Evolutionary conservation across 2,329 filamentous ascomycete genomes (phyloP).

Genomic region (Diplodia scrobiculata): DNA sequence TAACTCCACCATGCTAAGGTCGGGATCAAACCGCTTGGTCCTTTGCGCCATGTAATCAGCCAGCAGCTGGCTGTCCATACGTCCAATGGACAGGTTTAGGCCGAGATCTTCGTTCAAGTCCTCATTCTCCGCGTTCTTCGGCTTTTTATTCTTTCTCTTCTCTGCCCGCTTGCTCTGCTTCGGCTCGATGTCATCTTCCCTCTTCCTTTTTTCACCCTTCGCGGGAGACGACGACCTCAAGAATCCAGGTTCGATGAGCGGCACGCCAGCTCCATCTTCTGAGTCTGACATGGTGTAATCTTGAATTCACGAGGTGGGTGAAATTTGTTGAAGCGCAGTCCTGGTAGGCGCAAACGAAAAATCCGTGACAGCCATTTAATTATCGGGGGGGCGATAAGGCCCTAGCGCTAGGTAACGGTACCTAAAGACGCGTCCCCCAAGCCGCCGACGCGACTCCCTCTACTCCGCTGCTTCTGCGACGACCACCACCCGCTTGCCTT

Average conservation of each 20-base stretch:
- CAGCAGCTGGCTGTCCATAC: slow-evolving; percentile 79
- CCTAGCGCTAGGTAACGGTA: neutral
- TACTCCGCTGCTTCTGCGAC: neutral
- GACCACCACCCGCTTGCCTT: neutral
- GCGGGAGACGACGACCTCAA: slow-evolving; percentile 38
- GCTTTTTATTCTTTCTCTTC: slow-evolving; percentile 60
- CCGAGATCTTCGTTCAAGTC: slow-evolving; percentile 53
- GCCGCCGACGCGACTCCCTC: slow-evolving; percentile 1
- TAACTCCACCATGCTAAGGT: slow-evolving; percentile 80
- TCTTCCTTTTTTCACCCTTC: slow-evolving; percentile 47
- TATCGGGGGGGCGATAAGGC: slow-evolving; percentile 26
- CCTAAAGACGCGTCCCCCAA: slow-evolving; percentile 17
- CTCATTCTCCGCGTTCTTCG: slow-evolving; percentile 66
- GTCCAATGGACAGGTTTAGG: slow-evolving; percentile 76
- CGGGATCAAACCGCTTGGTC: slow-evolving; percentile 73
- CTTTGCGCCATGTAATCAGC: slow-evolving; percentile 84
- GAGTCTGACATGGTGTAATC: slow-evolving; percentile 49
- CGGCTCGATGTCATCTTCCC: slow-evolving; percentile 34
- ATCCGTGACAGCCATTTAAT: slow-evolving; percentile 1
- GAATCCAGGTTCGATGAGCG: slow-evolving; percentile 47
- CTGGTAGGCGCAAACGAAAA: slow-evolving; percentile 10
- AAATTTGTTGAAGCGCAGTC: slow-evolving; percentile 32
- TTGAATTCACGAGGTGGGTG: slow-evolving; percentile 17
- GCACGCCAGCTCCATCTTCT: slow-evolving; percentile 48
- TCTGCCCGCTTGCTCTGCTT: slow-evolving; percentile 49